These are phyloP conservation scores for Didymella arachidicola DNA, from an alignment of 2,329 filamentous ascomycete genomes.

Conservation along the genomic window DNA sequence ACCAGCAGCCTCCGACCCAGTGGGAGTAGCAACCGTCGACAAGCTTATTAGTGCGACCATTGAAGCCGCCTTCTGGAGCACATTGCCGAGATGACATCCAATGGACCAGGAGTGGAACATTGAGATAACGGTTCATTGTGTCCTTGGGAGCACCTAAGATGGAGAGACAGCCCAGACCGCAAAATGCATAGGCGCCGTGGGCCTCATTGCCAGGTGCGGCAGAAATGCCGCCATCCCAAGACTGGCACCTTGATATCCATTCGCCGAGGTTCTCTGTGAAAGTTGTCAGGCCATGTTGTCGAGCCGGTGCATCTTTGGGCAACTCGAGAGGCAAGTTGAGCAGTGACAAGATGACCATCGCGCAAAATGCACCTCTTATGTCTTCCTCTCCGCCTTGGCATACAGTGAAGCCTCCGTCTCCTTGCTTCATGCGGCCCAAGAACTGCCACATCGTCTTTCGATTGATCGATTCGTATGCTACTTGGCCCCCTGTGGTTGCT, in stretches of 20 bases:
- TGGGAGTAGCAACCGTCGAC: conserved; percentile 98
- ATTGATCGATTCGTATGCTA: conserved; percentile 78
- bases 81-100: conserved; percentile 93
- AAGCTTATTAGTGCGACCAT: conserved; percentile 94
- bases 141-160: conserved; percentile 81
- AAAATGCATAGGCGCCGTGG: conserved; percentile 96
- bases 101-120: conserved; percentile 77
- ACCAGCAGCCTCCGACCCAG: conserved; percentile 96
- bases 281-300: conserved; percentile 66
- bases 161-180: conserved; percentile 85
- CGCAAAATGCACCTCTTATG: conserved; percentile 91
- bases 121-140: conserved; percentile 77
- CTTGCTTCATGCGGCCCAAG: conserved; percentile 85
- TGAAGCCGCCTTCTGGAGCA: conserved; percentile 89
- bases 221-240: conserved; percentile 92
- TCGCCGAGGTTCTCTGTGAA: conserved; percentile 78
- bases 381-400: conserved; percentile 88
- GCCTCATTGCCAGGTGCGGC: conserved; percentile 86
- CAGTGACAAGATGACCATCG: conserved; percentile 81
- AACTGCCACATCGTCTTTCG: conserved; percentile 89
- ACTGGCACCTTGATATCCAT: conserved; percentile 89
- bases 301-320: conserved; percentile 73
- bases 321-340: conserved; percentile 84
- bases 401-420: conserved; percentile 89
- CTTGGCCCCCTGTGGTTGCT: conserved; percentile 77